Evolutionary conservation across 2,329 filamentous ascomycete species (phyloP), one percentile per base, ranked within the genome.

Genomic region (Clonostachys rhizophaga): DNA sequence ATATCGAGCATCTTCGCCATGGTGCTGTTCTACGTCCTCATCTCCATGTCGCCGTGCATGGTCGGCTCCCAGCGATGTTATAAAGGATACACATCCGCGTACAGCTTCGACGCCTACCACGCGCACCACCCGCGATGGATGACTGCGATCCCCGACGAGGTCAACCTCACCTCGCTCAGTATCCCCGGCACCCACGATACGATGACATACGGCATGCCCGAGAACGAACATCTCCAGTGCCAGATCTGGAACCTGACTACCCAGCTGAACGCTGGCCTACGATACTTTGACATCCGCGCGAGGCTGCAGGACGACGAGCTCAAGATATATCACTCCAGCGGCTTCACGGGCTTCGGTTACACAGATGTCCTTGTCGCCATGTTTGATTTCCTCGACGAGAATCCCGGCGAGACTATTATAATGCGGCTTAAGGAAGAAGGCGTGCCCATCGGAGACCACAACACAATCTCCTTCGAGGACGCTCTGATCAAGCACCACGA

Each of bases 151-250:
- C 69, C 70, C 30, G 69, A 76, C 56, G 50, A 58, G 24, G 59
- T 64, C 35, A 62, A 59, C 42, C 58, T 78, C 34, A 64, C 71
- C 34, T 65, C 59, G 44, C 63, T 78, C 40, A 75, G 72, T 42
- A 68, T 78, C 49, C 75, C 75, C 1, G 75, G 75, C 33, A 77
- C 75, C 2, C 75, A 78, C 60, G 74, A 78, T 56, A 76, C 74
- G 20, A 70, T 78, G 69, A 77, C 75, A 16, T 73, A 70, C 52
- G 60, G 13, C 41, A 18, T 49, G 41, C 60, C 74, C 47, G 53
- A 49, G 30, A 53, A 57, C 40, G 60, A 65, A 48, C 47, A 50
- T 9, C 65, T 70, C 44, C 67, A 74, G 55, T 76, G 73, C 55
- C 75, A 79, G 59, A 76, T 74, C 54, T 64, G 64, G 52, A 66